Evolutionary conservation across 331 rosid species (phyloP), one percentile per base, ranked within the genome.

Genomic region (Phaseolus coccineus): DNA sequence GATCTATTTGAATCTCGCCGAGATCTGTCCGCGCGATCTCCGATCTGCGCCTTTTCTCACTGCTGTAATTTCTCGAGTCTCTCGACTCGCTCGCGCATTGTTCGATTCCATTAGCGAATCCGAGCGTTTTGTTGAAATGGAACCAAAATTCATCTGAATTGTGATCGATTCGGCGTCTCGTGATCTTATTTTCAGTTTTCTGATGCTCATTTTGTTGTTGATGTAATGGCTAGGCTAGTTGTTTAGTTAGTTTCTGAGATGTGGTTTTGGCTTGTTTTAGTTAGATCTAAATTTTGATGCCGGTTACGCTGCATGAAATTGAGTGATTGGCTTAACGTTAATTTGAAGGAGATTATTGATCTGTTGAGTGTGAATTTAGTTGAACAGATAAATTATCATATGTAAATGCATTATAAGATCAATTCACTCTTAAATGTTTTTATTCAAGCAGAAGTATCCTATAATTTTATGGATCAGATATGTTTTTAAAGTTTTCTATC

Each of bases 1-100:
- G 59, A 71, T 71, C 76, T 9, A 57, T 78, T 75, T 37, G 8
- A 50, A 30, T 82, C 67, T 79, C 25, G 58, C 42, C 6, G 62
- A 75, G 87, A 83, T 86, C 87, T 55, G 75, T 35, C 48, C 9
- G 14, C 9, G 6, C 37, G 33, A 52, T 80, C 71, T 80, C 13
- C 40, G 87, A 86, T 86, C 83, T 64, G 16, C 16, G 47, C 11
- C 48, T n/a, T 14, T 31, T 53, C 22, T 25, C 25, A 16, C n/a
- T 44, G 16, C 19, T 31, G 19, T 9, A 2, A 12, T 28, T 65
- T 33, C 6, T 30, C 3, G 28, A 12, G 4, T 44, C 67, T 47
- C 27, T 56, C 11, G 69, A 16, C 58, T 77, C 13, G 39, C n/a
- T 52, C 15, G 8, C 6, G 64, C 86, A 62, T 74, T 78, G 78